Evolutionary conservation across 2,329 filamentous ascomycete genomes (phyloP).

Genomic region (Fusarium humuli): DNA sequence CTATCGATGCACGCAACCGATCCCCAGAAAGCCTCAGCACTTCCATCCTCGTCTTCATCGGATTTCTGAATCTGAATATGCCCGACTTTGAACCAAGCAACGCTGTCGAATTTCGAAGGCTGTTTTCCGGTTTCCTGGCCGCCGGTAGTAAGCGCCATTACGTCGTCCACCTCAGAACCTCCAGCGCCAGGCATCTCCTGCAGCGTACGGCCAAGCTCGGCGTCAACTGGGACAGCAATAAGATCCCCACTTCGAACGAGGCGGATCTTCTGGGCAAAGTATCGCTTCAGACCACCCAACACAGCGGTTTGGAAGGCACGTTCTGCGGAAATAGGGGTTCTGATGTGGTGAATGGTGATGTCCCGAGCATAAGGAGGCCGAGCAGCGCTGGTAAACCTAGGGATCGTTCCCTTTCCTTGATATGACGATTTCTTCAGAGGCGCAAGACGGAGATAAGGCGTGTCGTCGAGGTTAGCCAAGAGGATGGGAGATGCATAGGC

Average conservation of each 20-base stretch:
- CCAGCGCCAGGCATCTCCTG: slow-evolving; percentile 75
- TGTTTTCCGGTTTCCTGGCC: slow-evolving; percentile 45
- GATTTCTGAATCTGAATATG: slow-evolving; percentile 71
- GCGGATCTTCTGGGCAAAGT: slow-evolving; percentile 86
- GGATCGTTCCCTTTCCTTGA: slow-evolving; percentile 63
- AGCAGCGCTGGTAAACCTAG: slow-evolving; percentile 66
- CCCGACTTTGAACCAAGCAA: slow-evolving; percentile 94
- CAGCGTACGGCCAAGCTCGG: slow-evolving; percentile 82
- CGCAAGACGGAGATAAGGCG: slow-evolving; percentile 82
- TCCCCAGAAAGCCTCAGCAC: slow-evolving; percentile 81
- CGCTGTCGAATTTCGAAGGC: slow-evolving; percentile 62
- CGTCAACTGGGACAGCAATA: slow-evolving; percentile 89
- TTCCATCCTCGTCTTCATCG: slow-evolving; percentile 68
- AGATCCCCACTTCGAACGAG: slow-evolving; percentile 89
- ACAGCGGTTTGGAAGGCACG: slow-evolving; percentile 86
- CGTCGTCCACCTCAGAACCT: slow-evolving; percentile 78
- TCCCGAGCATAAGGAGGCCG: slow-evolving; percentile 74
- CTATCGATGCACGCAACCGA: slow-evolving; percentile 88
- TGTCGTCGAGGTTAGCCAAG: slow-evolving; percentile 84
- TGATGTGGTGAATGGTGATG: slow-evolving; percentile 87
- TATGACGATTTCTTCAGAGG: slow-evolving; percentile 69
- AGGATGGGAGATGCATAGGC: slow-evolving; percentile 88
- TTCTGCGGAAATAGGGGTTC: slow-evolving; percentile 89
- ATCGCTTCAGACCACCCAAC: slow-evolving; percentile 85
- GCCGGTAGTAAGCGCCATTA: slow-evolving; percentile 63